Percentiles rank a stretch among this genome's conserved stretches.
phyloP scores from a whole-genome alignment of 768 basidiomycete species.

The Astraeus odoratus region DNA sequence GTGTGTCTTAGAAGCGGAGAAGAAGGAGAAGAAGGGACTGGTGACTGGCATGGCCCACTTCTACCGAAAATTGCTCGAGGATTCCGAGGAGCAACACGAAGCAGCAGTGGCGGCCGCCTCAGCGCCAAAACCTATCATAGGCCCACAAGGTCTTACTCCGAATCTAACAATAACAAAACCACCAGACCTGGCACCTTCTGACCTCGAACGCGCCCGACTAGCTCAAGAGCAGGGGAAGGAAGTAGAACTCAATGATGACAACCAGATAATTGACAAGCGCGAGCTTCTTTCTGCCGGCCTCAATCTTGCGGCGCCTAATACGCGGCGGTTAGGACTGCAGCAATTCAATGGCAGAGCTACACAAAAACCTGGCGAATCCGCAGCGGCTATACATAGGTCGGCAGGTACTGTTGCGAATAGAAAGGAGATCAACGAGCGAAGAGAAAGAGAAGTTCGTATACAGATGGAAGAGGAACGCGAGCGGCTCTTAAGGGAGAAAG shows the following conservation, averaged over 20 bases:
- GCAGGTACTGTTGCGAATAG: conserved; percentile 77
- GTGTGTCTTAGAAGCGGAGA: conserved; percentile 39
- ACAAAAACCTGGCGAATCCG: conserved; percentile 16
- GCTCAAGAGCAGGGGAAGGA: conserved; percentile 73
- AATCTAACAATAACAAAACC: conserved; percentile 78
- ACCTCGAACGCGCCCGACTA: conserved; percentile 62
- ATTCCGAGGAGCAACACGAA: conserved; percentile 76
- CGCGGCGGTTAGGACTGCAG: conserved; percentile 55
- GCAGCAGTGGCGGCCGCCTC: conserved; percentile 75
- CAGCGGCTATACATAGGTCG: conserved; percentile 56
- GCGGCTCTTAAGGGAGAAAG: conserved; percentile 48
- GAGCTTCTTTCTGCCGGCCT: conserved; percentile 87
- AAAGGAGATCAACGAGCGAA: conserved; percentile 78
- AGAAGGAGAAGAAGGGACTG: conserved; percentile 51
- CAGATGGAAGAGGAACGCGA: conserved; percentile 75
- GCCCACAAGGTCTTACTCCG: conserved; percentile 54
- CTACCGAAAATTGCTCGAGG: conserved; percentile 71
- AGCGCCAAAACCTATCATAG: conserved; percentile 44
- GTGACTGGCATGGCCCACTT: conserved; percentile 82
- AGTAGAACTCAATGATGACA: conserved; percentile 95
- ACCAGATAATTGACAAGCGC: conserved; percentile 94
- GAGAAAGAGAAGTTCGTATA: conserved; percentile 65
- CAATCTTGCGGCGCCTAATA: conserved; percentile 82
- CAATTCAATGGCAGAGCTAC: conserved; percentile 18
- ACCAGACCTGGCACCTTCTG: conserved; percentile 56